Conservation (phyloP, 305 asterid genomes). For the Euphrasia arctica region DNA sequence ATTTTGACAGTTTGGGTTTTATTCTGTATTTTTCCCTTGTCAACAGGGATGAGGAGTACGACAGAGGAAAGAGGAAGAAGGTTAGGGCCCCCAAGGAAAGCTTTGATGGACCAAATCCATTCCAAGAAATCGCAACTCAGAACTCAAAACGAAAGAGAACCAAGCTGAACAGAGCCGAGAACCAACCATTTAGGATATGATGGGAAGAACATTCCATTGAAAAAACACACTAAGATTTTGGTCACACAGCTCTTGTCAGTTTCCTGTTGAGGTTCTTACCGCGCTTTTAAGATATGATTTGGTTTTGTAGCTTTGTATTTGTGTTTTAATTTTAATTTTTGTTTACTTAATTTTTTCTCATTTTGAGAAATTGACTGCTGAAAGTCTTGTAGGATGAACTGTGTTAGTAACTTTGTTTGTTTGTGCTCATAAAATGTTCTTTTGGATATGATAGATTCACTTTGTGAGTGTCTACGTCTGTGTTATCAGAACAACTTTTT, state of each 20-base stretch:
- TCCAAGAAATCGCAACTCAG: constrained; percentile 63
- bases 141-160: constrained; percentile 44
- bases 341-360: constrained; percentile 27
- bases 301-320: background rate
- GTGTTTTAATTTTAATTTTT: background rate
- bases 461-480: too few species aligned
- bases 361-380: constrained; percentile 36
- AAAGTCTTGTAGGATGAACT: background rate
- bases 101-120: constrained; percentile 69
- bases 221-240: constrained; percentile 3
- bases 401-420: too few species aligned
- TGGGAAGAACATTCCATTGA: constrained; percentile 23
- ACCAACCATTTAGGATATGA: constrained; percentile 71
- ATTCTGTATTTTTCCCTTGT: background rate
- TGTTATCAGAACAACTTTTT: too few species aligned
- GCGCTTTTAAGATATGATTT: background rate
- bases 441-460: too few species aligned
- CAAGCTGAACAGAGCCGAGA: constrained; percentile 38
- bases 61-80: constrained; percentile 90
- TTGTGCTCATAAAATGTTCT: too few species aligned
- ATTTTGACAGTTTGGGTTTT: background rate
- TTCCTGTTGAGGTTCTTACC: constrained; percentile 20
- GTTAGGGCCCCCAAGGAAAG: constrained; percentile 38
- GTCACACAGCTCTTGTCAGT: background rate
- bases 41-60: constrained; percentile 93